Evolutionary conservation across 2,329 filamentous ascomycete species (phyloP).

Genomic region (Paecilomyces sp.): DNA sequence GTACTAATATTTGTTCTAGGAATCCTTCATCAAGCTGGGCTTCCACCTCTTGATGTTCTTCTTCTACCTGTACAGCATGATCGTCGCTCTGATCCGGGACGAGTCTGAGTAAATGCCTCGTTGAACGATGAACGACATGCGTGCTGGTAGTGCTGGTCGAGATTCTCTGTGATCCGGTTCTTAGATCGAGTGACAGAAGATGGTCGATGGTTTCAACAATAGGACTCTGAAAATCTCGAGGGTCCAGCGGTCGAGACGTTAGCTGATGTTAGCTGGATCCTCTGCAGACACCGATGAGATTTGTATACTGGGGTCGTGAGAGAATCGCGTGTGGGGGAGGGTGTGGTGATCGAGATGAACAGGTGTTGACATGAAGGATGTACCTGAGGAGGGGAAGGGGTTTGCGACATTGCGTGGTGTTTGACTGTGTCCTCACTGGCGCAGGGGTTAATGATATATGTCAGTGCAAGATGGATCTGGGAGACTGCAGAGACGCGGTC

Average conservation of each 20-base stretch:
- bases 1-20: constrained; percentile 45
- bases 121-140: constrained; percentile 33
- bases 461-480: not conserved
- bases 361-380: not conserved
- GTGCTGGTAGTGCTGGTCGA: constrained; percentile 20
- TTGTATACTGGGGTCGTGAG: not conserved
- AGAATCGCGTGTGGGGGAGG: not conserved
- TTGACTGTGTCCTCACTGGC: not conserved
- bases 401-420: not conserved
- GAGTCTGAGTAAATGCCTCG: constrained; percentile 66
- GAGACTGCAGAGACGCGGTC: not conserved
- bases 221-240: not conserved
- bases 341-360: not conserved
- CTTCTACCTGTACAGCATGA: constrained; percentile 99
- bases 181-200: not conserved
- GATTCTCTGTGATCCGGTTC: constrained; percentile 1
- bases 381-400: not conserved
- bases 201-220: constrained; percentile 1
- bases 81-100: constrained; percentile 92
- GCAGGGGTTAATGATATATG: not conserved
- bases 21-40: constrained; percentile 97
- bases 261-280: not conserved
- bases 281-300: constrained; percentile 1
- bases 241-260: not conserved
- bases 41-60: constrained; percentile 99